These are phyloP conservation scores for Helianthus tuberosus DNA, from an alignment of 129 eudicot genomes.

Conservation along the genomic window DNA sequence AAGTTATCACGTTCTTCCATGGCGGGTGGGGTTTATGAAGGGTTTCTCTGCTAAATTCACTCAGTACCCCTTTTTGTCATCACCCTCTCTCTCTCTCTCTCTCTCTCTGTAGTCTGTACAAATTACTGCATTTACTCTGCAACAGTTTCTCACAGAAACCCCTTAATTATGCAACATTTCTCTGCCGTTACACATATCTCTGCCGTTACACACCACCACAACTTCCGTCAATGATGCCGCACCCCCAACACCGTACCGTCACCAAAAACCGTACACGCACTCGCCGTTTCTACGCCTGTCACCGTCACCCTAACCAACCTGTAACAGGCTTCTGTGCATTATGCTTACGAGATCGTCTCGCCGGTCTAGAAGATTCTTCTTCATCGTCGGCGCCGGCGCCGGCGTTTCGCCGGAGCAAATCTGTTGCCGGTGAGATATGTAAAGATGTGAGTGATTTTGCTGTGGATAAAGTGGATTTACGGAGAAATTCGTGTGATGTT, in stretches of 20 bases:
- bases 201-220: conserved; percentile 18
- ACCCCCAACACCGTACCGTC: conserved; percentile 41
- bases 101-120: conserved; percentile 6
- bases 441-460: neutral
- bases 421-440: conserved; percentile 45
- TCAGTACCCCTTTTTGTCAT: conserved; percentile 21
- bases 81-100: conserved; percentile 11
- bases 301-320: conserved; percentile 81
- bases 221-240: conserved; percentile 37
- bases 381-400: conserved; percentile 31
- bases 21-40: conserved; percentile 37
- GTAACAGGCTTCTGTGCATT: conserved; percentile 82
- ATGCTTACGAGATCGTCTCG: conserved; percentile 82
- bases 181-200: conserved; percentile 24
- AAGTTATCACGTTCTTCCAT: conserved; percentile 6
- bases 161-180: conserved; percentile 23
- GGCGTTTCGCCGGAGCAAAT: conserved; percentile 82
- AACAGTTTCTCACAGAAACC: conserved; percentile 25
- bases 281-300: conserved; percentile 75
- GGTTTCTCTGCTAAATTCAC: conserved; percentile 38
- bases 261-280: conserved; percentile 42
- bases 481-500: conserved; percentile 65
- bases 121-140: conserved; percentile 18
- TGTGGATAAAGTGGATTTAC: conserved; percentile 32
- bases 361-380: conserved; percentile 51